phyloP scores from a whole-genome alignment of 208 protist genomes.

The Trypanosoma melophagium region DNA sequence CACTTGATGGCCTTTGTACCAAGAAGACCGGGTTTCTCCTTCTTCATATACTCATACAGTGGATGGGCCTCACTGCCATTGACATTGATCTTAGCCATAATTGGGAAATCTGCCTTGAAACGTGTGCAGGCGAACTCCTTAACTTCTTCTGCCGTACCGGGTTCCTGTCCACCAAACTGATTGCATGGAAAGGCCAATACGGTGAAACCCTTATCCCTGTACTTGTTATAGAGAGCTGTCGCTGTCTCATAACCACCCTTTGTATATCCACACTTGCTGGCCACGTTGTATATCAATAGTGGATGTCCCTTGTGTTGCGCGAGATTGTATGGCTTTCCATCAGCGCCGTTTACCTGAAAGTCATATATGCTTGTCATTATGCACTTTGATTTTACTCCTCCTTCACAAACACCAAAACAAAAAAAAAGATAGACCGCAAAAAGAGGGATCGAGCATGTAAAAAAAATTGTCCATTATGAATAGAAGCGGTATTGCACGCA shows the following conservation, averaged over 20 bases:
- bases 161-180: slow-evolving; percentile 75
- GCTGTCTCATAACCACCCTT: slow-evolving; percentile 79
- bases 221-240: slow-evolving; percentile 82
- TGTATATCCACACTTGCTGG: slow-evolving; percentile 81
- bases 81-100: slow-evolving; percentile 79
- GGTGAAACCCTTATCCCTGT: slow-evolving; percentile 80
- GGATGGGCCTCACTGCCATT: slow-evolving; percentile 84
- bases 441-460: no score
- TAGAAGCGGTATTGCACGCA: no score
- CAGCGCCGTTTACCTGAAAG: slow-evolving; percentile 31
- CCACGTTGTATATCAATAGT: slow-evolving; percentile 38
- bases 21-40: slow-evolving; percentile 59
- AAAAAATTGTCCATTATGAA: no score
- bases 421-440: no score
- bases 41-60: slow-evolving; percentile 85
- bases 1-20: slow-evolving; percentile 85
- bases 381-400: no score
- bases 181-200: slow-evolving; percentile 93
- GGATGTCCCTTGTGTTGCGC: slow-evolving; percentile 35
- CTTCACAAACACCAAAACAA: no score
- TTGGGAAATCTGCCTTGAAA: slow-evolving; percentile 41
- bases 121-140: slow-evolving; percentile 40
- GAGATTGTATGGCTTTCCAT: slow-evolving; percentile 33
- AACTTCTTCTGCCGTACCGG: slow-evolving; percentile 39
- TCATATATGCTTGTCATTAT: slow-evolving; percentile 29